phyloP scores from a whole-genome alignment of 208 protist genomes.

The Cochliopodium minus region DNA sequence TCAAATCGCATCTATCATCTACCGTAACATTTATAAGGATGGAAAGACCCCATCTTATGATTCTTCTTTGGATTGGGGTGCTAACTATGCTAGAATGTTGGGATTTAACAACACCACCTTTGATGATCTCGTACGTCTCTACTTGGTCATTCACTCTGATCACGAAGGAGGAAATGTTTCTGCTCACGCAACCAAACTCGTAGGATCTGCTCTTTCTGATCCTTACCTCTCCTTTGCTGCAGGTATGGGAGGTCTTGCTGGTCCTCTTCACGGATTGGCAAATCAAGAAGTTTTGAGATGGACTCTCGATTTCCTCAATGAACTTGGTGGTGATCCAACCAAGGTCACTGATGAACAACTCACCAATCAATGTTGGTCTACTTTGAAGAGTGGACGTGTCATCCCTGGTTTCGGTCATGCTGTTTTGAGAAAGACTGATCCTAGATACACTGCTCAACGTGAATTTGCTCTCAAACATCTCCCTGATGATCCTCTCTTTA shows the following conservation, averaged over 20 bases:
- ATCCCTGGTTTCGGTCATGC: conserved; percentile 89
- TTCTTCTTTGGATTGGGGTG: conserved; percentile 65
- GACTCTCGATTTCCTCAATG: conserved; percentile 40
- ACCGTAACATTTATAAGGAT: conserved; percentile 49
- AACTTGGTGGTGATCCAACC: conserved; percentile 30
- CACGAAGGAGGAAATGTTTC: conserved; percentile 88
- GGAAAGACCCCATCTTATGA: conserved; percentile 19
- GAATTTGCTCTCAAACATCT: conserved; percentile 85
- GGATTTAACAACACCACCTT: conserved; percentile 69
- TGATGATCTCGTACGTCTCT: conserved; percentile 88
- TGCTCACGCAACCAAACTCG: conserved; percentile 85
- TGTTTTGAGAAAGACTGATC: conserved; percentile 89
- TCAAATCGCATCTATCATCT: conserved; percentile 65
- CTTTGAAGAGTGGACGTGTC: conserved; percentile 60
- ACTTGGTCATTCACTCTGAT: conserved; percentile 81
- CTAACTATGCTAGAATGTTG: conserved; percentile 77
- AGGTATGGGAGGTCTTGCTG: conserved; percentile 80
- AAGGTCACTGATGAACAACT: conserved; percentile 40
- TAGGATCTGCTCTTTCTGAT: conserved; percentile 85
- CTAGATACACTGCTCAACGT: conserved; percentile 85
- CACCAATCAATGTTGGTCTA: conserved; percentile 62
- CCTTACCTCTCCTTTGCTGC: conserved; percentile 82
- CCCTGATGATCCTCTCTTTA: conserved; percentile 82
- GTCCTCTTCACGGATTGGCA: conserved; percentile 86
- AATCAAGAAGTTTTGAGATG: conserved; percentile 86